Base-by-base conservation (phyloP, 345 rosid species). In the Eucalyptus tenuipes region DNA sequence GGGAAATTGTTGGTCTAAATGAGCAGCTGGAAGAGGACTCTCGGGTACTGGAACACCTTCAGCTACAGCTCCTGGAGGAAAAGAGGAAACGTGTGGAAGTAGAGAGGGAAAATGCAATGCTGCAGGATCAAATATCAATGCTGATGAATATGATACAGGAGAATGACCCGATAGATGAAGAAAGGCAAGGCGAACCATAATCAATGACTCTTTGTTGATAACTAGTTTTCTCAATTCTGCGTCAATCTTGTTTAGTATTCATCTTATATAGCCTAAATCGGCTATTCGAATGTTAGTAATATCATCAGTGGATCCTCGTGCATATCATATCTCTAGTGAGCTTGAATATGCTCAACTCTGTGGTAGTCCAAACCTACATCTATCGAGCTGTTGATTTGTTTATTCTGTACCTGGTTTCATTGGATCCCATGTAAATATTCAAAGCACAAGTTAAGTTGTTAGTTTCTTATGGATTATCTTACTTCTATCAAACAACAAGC, bases 1-100 rank as follows among this genome's bases (percentile, higher is more conserved):
- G 95, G 80, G 99, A 97, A 90, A 97, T 97, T 3, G 92, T 93
- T 88, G 99, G 98, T 47, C 91, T 97, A 57, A 97, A 96, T 88
- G 99, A 97, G 90, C 99, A 96, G 93, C 92, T 97, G 79, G 99
- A 97, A 85, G 99, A 95, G 91, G 99, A 97, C 88, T 88, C 97
- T 0, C 94, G 94, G 81, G 95, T 96, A 91, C 89, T 97, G 49
- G 98, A 97, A 89, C 99, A 97, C 90, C 92, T 97, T 81, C 99
- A 97, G 81, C 90, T 97, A 86, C 99, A 97, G 90, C 96, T 97
- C 88, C 90, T 96, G 87, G 89, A 96, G 82, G 99, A 97, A 90
- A 93, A 93, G 90, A 95, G 97, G 90, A 95, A 96, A 90, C 92
- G 98, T 11, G 82, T 96, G 5, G 96, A 94, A 89, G 94, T 94